Percentiles rank a stretch among this genome's conserved stretches.
phyloP scores from a whole-genome alignment of 306 rosid species.

The Vigna radiata region DNA sequence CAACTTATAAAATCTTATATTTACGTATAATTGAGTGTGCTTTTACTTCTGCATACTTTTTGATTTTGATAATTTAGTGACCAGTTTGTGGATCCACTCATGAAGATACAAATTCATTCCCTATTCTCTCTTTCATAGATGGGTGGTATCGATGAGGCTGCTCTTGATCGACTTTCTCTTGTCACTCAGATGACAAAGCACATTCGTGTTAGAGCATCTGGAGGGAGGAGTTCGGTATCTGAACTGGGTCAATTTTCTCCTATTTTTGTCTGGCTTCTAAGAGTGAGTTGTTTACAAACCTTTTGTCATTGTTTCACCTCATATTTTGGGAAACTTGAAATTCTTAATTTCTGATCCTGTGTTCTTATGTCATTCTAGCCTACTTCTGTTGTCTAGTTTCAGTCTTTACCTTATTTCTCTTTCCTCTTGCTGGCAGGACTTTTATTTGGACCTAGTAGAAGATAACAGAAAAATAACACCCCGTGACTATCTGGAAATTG shows the following conservation, averaged over 20 bases:
- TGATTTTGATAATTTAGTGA: conserved; percentile 25
- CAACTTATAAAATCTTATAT: conserved; percentile 30
- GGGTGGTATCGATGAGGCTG: conserved; percentile 96
- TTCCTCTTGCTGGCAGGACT: conserved; percentile 64
- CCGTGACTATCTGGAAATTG: conserved; percentile 79
- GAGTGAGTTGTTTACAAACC: conserved; percentile 54
- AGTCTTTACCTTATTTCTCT: conserved; percentile 21
- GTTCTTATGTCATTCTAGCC: background rate
- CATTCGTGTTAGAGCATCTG: conserved; percentile 80
- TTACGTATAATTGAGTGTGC: conserved; percentile 26
- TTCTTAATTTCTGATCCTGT: background rate
- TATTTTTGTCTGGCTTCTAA: conserved; percentile 85
- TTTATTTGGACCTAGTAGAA: conserved; percentile 72
- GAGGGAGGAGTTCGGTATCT: conserved; percentile 66
- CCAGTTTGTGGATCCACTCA: conserved; percentile 30
- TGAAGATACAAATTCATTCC: background rate
- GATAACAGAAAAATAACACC: conserved; percentile 80
- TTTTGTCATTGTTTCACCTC: background rate
- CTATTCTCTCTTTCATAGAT: conserved; percentile 54
- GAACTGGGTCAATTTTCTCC: conserved; percentile 88
- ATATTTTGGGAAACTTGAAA: conserved; percentile 28
- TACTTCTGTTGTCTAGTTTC: background rate
- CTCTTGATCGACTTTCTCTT: conserved; percentile 92
- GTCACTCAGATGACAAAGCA: conserved; percentile 96
- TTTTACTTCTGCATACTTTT: background rate